Conservation (phyloP, 2,329 filamentous ascomycete genomes). For the Paecilomyces formosus region DNA sequence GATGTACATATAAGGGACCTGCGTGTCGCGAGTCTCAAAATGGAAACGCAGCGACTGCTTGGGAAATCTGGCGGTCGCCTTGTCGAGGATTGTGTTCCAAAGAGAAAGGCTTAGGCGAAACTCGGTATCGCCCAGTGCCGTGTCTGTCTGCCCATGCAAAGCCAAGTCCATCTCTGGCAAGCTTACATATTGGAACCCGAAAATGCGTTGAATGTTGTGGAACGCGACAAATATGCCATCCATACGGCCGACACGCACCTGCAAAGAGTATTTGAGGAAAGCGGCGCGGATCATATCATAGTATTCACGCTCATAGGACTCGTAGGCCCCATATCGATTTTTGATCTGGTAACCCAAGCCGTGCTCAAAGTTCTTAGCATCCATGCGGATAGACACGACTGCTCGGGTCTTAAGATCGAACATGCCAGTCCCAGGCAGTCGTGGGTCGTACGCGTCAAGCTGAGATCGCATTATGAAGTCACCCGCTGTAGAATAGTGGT, state of each 20-base stretch:
- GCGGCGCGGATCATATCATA: constrained; percentile 94
- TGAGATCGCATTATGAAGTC: constrained; percentile 94
- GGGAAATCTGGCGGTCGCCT: constrained; percentile 68
- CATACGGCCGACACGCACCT: constrained; percentile 96
- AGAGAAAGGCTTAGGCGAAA: constrained; percentile 75
- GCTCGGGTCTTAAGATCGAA: constrained; percentile 96
- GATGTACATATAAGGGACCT: constrained; percentile 69
- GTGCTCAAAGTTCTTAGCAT: constrained; percentile 61
- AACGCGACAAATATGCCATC: constrained; percentile 96
- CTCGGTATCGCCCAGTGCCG: constrained; percentile 67
- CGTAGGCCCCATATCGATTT: constrained; percentile 65
- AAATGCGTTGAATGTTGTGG: constrained; percentile 91
- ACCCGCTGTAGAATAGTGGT: constrained; percentile 77
- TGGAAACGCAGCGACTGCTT: constrained; percentile 67
- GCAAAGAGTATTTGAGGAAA: constrained; percentile 92
- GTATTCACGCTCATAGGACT: constrained; percentile 92
- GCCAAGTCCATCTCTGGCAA: constrained; percentile 81
- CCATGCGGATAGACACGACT: constrained; percentile 87
- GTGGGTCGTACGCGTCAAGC: constrained; percentile 78
- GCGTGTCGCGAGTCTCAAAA: constrained; percentile 64
- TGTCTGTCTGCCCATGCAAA: constrained; percentile 69
- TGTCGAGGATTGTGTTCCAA: constrained; percentile 71
- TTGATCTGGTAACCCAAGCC: constrained; percentile 85
- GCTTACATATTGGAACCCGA: constrained; percentile 92
- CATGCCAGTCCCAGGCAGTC: constrained; percentile 83